phyloP scores from a whole-genome alignment of 2,329 filamentous ascomycete genomes.

The Penicillium concentricum region DNA sequence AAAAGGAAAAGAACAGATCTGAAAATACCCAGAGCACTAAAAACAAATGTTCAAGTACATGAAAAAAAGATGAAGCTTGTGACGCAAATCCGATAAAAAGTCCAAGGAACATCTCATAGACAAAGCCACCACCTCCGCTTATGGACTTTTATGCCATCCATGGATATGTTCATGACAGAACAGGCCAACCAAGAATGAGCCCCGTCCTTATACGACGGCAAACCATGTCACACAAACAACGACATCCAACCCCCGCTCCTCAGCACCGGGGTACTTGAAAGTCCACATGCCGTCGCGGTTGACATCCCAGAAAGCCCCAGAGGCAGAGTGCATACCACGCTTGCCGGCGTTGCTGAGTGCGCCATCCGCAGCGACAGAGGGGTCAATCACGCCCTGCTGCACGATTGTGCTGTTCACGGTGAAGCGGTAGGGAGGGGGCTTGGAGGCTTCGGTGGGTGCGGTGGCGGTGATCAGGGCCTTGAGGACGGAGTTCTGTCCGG shows the following conservation, averaged over 20 bases:
- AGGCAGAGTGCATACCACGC: conserved; percentile 63
- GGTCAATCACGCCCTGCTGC: conserved; percentile 68
- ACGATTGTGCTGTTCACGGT: conserved; percentile 98
- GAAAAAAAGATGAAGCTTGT: not conserved
- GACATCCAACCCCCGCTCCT: conserved; percentile 49
- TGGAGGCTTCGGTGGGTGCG: conserved; percentile 34
- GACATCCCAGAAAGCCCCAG: conserved; percentile 52
- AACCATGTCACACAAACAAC: conserved; percentile 53
- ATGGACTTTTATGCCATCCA: not conserved
- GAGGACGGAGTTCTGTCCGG: conserved; percentile 39
- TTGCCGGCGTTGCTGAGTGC: conserved; percentile 68
- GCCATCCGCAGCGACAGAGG: conserved; percentile 55
- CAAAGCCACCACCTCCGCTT: not conserved
- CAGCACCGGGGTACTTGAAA: conserved; percentile 50
- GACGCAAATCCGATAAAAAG: not conserved
- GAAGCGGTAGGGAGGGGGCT: conserved; percentile 75
- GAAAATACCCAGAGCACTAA: not conserved
- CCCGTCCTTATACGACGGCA: conserved; percentile 29
- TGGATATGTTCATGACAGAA: not conserved
- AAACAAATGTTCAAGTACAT: conserved; percentile 2
- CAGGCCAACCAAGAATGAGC: not conserved
- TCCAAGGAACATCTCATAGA: not conserved
- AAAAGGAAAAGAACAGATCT: conserved; percentile 2
- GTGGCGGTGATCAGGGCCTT: conserved; percentile 45
- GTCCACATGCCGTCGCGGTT: conserved; percentile 56